Percentiles rank a stretch among this genome's conserved stretches.
Conservation (phyloP, 116 monocot genomes). For the Phalaenopsis hybrid region DNA sequence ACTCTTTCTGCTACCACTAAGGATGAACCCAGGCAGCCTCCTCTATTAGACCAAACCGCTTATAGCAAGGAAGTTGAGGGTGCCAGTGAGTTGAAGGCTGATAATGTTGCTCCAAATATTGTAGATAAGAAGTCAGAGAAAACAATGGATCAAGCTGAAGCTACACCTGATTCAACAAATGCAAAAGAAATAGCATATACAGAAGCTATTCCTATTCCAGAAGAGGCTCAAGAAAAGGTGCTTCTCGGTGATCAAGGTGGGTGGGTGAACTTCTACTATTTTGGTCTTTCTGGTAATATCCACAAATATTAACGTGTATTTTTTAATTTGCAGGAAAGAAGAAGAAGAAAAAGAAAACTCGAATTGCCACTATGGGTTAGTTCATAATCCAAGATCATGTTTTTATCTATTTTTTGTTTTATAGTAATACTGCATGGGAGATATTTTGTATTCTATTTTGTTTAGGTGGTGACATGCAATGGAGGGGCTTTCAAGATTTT, state of each 20-base stretch:
- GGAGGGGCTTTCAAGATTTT: slow-evolving; percentile 52
- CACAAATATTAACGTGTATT: not conserved
- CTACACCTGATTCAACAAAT: slow-evolving; percentile 43
- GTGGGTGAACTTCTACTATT: not conserved
- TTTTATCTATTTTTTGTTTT: not conserved
- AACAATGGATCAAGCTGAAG: slow-evolving; percentile 23
- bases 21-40: slow-evolving; percentile 30
- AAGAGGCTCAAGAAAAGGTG: slow-evolving; percentile 53
- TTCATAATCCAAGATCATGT: slow-evolving; percentile 5
- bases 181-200: slow-evolving; percentile 43
- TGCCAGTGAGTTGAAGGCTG: slow-evolving; percentile 31
- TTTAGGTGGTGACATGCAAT: slow-evolving; percentile 59
- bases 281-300: not conserved
- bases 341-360: slow-evolving; percentile 88
- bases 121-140: slow-evolving; percentile 29
- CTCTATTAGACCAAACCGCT: slow-evolving; percentile 15
- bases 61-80: slow-evolving; percentile 26
- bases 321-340: slow-evolving; percentile 51
- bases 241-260: slow-evolving; percentile 70
- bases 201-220: slow-evolving; percentile 36
- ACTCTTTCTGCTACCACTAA: slow-evolving; percentile 65
- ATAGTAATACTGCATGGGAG: not conserved
- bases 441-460: not conserved
- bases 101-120: slow-evolving; percentile 10
- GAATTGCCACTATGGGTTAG: slow-evolving; percentile 46